Evolutionary conservation across 2,329 filamentous ascomycete species (phyloP).

Genomic region (Penicillium brevicompactum): DNA sequence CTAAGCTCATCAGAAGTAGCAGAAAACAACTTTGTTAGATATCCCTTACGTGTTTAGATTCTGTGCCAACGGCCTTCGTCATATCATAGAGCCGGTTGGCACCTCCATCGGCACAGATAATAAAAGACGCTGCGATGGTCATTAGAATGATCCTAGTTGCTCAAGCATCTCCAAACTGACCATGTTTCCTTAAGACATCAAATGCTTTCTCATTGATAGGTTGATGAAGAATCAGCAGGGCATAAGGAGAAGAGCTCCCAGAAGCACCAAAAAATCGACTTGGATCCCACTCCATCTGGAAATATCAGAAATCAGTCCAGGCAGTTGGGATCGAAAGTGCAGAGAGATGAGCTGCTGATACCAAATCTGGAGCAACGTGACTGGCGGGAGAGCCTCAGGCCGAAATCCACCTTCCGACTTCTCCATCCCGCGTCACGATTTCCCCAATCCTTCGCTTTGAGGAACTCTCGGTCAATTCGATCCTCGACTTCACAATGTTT

Average conservation of each 20-base stretch:
- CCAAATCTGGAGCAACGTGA: slow-evolving; percentile 19
- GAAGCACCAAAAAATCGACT: slow-evolving; percentile 42
- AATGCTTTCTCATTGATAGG: slow-evolving; percentile 54
- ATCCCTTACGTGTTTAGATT: slow-evolving; percentile 35
- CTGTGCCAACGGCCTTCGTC: slow-evolving; percentile 35
- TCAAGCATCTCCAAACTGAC: slow-evolving; percentile 23
- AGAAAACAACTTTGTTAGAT: not conserved
- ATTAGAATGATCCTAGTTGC: not conserved
- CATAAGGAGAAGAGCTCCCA: slow-evolving; percentile 36
- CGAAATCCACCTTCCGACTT: slow-evolving; percentile 28
- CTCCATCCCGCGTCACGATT: slow-evolving; percentile 20
- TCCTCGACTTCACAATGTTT: slow-evolving; percentile 48
- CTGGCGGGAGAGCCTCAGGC: slow-evolving; percentile 27
- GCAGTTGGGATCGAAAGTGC: not conserved
- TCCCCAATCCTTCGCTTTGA: slow-evolving; percentile 13
- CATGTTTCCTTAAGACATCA: slow-evolving; percentile 38
- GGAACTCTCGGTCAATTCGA: slow-evolving; percentile 16
- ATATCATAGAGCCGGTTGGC: slow-evolving; percentile 73
- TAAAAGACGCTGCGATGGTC: slow-evolving; percentile 57
- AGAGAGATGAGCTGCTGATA: not conserved
- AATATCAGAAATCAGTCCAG: not conserved
- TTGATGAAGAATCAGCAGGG: slow-evolving; percentile 64
- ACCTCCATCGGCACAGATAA: slow-evolving; percentile 86
- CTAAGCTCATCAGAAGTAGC: not conserved
- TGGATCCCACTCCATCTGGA: slow-evolving; percentile 43